Conservation (phyloP, 2,329 filamentous ascomycete genomes). For the Alternaria dauci region DNA sequence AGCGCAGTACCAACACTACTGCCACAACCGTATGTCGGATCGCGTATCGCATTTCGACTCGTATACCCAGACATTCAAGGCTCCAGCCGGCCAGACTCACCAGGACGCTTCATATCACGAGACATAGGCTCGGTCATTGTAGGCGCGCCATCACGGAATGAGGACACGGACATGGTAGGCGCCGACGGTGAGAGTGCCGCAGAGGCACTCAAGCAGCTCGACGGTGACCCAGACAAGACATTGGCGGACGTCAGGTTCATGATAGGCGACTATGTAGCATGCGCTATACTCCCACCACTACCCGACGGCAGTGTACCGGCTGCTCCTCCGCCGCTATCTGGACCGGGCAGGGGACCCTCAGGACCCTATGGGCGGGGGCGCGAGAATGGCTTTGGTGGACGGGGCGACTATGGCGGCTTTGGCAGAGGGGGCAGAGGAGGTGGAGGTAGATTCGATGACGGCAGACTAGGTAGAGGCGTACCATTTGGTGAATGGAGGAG, state of each 20-base stretch:
- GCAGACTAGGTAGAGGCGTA: slow-evolving; percentile 53
- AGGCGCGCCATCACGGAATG: slow-evolving; percentile 53
- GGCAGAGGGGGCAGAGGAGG: slow-evolving; percentile 51
- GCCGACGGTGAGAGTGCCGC: slow-evolving; percentile 27
- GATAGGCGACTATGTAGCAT: slow-evolving; percentile 87
- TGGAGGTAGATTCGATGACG: slow-evolving; percentile 43
- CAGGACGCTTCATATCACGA: slow-evolving; percentile 75
- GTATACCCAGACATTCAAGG: slow-evolving; percentile 78
- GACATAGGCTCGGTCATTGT: slow-evolving; percentile 86
- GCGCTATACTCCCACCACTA: slow-evolving; percentile 79
- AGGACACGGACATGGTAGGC: slow-evolving; percentile 26
- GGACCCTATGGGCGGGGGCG: slow-evolving; percentile 39
- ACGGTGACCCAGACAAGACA: slow-evolving; percentile 74
- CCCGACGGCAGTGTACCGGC: slow-evolving; percentile 77
- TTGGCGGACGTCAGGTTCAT: slow-evolving; percentile 81
- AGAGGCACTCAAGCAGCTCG: slow-evolving; percentile 55
- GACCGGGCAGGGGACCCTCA: slow-evolving; percentile 37
- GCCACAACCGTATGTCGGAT: slow-evolving; percentile 78
- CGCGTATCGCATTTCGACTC: slow-evolving; percentile 85
- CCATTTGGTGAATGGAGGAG: slow-evolving; percentile 72
- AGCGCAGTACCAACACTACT: slow-evolving; percentile 73
- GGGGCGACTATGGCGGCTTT: slow-evolving; percentile 38
- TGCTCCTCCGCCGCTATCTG: slow-evolving; percentile 57
- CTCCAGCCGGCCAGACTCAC: slow-evolving; percentile 52
- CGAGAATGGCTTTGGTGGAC: slow-evolving; percentile 45